Evolutionary conservation across 208 protist species (phyloP), one percentile per base, ranked within the genome.

Genomic region (Leptomonas pyrrhocoris): DNA sequence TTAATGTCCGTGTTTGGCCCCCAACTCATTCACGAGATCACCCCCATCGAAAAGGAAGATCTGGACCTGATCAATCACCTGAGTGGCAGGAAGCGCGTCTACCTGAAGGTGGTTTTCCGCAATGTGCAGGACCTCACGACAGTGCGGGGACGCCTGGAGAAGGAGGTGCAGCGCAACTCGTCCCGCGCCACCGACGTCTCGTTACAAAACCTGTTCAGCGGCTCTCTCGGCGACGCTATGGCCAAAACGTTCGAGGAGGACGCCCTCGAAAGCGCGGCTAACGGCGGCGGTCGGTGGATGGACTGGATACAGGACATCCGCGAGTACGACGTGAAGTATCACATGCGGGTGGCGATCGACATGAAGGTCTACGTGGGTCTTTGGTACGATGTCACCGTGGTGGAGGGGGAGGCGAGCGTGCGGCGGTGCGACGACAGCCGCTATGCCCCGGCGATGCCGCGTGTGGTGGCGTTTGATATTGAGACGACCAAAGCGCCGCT

Each of bases 281-380:
- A 51, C 28, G 42, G 21, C 36, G 28, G 71, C 15, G 51, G 68
- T 36, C 85, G 89, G 30, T 97, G 89, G 87, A 85, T 90, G 68
- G 94, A 99, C 59, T 95, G 86, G 80, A 90, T 99, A 28, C 73
- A 93, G 42, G 99, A 99, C 68, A 96, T 99, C 18, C 84, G 99
- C 36, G 99, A 99, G 81, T 99, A 98, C 79, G 99, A 99, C 82
- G 98, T 99, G 19, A 98, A 98, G 43, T 99, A 99, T 73, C 87
- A 99, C 87, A 94, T 99, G 74, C 90, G 99, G 56, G 95, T 98
- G 13, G 90, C 94, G 27, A 99, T 99, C 68, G 99, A 99, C 74
- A 56, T 83, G 61, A 92, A 92, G 43, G 81, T 99, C 27, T 96
- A 90, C 75, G 92, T 96, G 19, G 99, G 98, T 4, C 55, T 95